Evolutionary conservation across 352 stramenopile genomes (phyloP).

Genomic region (Phytopythium delawarense): DNA sequence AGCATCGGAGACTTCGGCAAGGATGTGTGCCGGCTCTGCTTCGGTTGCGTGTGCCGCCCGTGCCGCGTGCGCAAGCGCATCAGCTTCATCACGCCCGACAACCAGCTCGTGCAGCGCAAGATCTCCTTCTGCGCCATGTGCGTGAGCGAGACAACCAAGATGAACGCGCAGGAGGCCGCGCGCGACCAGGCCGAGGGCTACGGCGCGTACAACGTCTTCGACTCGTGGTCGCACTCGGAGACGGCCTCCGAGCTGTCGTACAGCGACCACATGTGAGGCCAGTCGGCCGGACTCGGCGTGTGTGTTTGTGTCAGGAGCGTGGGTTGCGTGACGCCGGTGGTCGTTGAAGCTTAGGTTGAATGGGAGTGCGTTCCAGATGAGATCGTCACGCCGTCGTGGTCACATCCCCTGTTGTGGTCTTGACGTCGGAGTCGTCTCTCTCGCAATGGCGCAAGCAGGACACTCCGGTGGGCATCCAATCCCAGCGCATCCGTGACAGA

Average conservation of each 20-base stretch:
- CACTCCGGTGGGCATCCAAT: too few relatives aligned
- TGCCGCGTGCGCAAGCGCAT: conserved; percentile 5
- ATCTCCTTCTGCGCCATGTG: conserved; percentile 21
- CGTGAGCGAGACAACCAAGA: conserved; percentile 15
- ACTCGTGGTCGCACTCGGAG: conserved; percentile 19
- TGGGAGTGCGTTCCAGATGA: too few relatives aligned
- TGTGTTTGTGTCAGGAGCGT: not conserved
- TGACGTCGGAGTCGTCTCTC: not conserved
- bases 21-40: conserved; percentile 3
- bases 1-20: conserved; percentile 14
- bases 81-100: conserved; percentile 10
- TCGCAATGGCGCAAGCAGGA: not conserved
- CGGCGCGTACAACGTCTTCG: conserved; percentile 3
- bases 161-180: conserved; percentile 11
- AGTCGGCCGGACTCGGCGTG: not conserved
- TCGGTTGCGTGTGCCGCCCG: conserved; percentile 1
- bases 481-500: too few relatives aligned
- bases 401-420: not conserved
- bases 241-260: conserved; percentile 10
- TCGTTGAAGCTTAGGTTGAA: too few relatives aligned
- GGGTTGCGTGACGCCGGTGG: not conserved
- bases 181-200: not conserved
- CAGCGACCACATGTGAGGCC: not conserved
- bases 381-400: too few relatives aligned
- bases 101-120: conserved; percentile 12